These are phyloP conservation scores for Asterella californica DNA, from an alignment of 225 moss, liverwort and hornwort species.

Conservation along the genomic window DNA sequence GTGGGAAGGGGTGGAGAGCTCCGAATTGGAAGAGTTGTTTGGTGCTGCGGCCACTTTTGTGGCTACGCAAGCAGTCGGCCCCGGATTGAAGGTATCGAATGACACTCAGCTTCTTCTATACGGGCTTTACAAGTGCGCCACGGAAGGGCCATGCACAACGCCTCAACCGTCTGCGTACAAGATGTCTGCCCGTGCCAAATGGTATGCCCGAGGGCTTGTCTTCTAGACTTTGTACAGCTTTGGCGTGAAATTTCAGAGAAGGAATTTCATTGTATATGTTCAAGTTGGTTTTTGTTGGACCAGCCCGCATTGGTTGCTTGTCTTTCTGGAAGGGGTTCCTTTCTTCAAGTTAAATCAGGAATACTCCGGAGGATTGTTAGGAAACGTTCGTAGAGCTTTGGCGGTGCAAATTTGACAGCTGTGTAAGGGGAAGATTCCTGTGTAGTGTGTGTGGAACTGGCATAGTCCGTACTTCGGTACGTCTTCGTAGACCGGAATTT, in stretches of 20 bases:
- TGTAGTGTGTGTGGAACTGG: too few relatives aligned
- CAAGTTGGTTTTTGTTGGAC: not conserved
- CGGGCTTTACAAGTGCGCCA: conserved; percentile 90
- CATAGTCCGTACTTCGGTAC: not conserved
- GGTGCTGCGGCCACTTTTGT: conserved; percentile 89
- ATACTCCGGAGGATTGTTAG: not conserved
- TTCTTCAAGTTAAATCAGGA: not conserved
- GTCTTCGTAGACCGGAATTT: not conserved
- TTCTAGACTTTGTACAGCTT: not conserved
- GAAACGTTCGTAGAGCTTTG: not conserved
- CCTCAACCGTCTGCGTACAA: conserved; percentile 88
- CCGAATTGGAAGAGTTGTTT: conserved; percentile 90
- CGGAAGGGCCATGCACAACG: conserved; percentile 88
- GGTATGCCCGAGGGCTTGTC: conserved; percentile 52
- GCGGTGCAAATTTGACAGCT: not conserved
- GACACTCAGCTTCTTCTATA: conserved; percentile 92
- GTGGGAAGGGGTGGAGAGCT: conserved; percentile 98
- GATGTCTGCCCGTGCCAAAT: conserved; percentile 92
- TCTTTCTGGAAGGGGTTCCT: not conserved
- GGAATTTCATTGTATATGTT: not conserved
- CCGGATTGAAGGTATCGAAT: conserved; percentile 81
- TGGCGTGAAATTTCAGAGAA: not conserved
- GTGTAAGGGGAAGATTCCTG: too few relatives aligned
- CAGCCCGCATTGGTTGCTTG: too few relatives aligned
- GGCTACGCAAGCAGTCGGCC: conserved; percentile 67